Evolutionary conservation across 495 filamentous ascomycete genomes (phyloP).

Genomic region (Aspergillus haitiensis): DNA sequence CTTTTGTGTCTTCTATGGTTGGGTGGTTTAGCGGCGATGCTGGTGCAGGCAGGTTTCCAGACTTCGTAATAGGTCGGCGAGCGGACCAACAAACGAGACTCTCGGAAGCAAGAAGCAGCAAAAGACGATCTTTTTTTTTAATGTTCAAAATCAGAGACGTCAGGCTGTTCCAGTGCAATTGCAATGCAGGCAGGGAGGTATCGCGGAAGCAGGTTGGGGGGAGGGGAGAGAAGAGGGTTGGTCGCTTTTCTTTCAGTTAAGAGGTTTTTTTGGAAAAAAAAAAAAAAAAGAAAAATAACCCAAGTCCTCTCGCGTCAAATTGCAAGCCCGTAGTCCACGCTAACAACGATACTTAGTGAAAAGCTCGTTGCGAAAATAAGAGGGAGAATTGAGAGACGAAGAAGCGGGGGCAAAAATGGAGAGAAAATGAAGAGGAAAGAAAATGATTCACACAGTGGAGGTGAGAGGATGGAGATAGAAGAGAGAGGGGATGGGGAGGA

Average conservation of each 20-base stretch:
- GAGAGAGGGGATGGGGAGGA: slow-evolving; percentile 7
- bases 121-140: slow-evolving; percentile 9
- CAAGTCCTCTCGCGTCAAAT: slow-evolving; percentile 33
- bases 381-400: slow-evolving; percentile 14
- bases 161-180: slow-evolving; percentile 9
- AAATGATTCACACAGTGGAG: slow-evolving; percentile 10
- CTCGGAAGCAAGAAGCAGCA: slow-evolving; percentile 8
- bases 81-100: slow-evolving; percentile 16
- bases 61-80: slow-evolving; percentile 6
- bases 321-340: slow-evolving; percentile 30
- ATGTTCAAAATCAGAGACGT: slow-evolving; percentile 10
- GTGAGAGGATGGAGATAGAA: slow-evolving; percentile 8
- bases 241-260: slow-evolving; percentile 14
- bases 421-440: slow-evolving; percentile 11
- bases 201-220: slow-evolving; percentile 8
- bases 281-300: slow-evolving; percentile 23
- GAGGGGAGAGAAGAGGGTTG: slow-evolving; percentile 11
- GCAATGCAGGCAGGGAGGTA: slow-evolving; percentile 18
- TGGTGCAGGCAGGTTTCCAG: slow-evolving; percentile 14
- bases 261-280: neutral
- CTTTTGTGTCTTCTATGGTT: slow-evolving; percentile 23
- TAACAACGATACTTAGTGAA: slow-evolving; percentile 55
- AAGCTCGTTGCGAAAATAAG: slow-evolving; percentile 45
- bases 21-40: slow-evolving; percentile 11
- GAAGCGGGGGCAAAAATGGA: slow-evolving; percentile 11